These are phyloP conservation scores for Epichloe sp. DNA, from an alignment of 2,329 filamentous ascomycete genomes.

Conservation along the genomic window DNA sequence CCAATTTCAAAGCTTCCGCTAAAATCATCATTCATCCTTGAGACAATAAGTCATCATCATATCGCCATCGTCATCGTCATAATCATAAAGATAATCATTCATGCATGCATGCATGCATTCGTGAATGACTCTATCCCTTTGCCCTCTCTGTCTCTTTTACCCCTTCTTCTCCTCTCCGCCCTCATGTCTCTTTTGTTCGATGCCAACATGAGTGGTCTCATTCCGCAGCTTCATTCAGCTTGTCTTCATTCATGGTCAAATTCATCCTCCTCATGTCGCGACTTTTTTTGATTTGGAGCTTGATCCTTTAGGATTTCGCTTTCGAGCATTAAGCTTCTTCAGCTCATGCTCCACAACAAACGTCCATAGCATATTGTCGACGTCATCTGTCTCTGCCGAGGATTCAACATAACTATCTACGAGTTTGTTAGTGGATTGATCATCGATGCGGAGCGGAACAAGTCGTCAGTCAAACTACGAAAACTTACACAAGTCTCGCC, in stretches of 20 bases:
- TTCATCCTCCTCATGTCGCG: slow-evolving; percentile 8
- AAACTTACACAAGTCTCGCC: slow-evolving; percentile 24
- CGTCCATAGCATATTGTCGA: slow-evolving; percentile 16
- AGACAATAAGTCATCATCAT: slow-evolving; percentile 1
- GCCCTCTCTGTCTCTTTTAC: no score
- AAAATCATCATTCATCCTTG: slow-evolving; percentile 15
- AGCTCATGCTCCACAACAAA: slow-evolving; percentile 26
- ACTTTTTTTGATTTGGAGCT: slow-evolving; percentile 14
- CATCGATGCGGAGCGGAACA: neutral
- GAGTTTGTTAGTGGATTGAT: neutral
- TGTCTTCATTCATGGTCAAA: slow-evolving; percentile 14
- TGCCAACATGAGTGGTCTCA: no score
- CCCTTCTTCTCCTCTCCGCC: neutral
- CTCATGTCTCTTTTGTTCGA: neutral
- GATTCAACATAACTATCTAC: slow-evolving; percentile 20
- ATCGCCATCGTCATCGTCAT: slow-evolving; percentile 4
- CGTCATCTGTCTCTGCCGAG: slow-evolving; percentile 9
- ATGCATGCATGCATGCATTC: neutral
- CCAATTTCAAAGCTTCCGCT: slow-evolving; percentile 21
- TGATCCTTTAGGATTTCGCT: slow-evolving; percentile 15
- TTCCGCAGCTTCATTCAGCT: neutral
- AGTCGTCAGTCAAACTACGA: neutral
- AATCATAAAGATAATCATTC: slow-evolving; percentile 1
- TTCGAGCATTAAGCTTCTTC: slow-evolving; percentile 25
- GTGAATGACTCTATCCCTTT: neutral